A percentile compares a stretch with the other conserved stretches of the same genome.
Evolutionary conservation across 192 early-diverging fungal genomes (phyloP).

Genomic region (Rhizophlyctis rosea): DNA sequence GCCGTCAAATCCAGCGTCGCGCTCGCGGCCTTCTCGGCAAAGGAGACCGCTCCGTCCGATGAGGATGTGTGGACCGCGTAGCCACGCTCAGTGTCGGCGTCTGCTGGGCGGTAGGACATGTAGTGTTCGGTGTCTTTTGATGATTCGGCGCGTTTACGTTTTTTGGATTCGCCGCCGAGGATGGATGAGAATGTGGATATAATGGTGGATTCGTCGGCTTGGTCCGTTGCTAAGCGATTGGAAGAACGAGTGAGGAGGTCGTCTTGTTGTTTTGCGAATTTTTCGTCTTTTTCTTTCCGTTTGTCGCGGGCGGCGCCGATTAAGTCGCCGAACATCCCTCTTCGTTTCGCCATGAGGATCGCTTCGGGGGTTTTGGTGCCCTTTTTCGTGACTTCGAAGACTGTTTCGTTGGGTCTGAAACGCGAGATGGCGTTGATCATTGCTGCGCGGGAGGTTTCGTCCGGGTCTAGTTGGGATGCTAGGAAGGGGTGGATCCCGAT

Average conservation of each 20-base stretch:
- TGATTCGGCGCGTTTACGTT: conserved; percentile 25
- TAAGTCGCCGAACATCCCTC: conserved; percentile 23
- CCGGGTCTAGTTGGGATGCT: conserved; percentile 41
- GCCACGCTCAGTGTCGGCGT: conserved; percentile 87
- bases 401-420: conserved; percentile 87
- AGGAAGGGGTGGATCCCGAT: conserved; percentile 82
- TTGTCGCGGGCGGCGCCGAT: conserved; percentile 56
- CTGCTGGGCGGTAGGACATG: conserved; percentile 79
- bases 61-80: conserved; percentile 54
- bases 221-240: not conserved
- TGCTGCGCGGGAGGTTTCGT: conserved; percentile 61
- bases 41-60: conserved; percentile 42
- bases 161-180: too few species aligned
- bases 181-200: not conserved
- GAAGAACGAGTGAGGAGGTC: conserved; percentile 23
- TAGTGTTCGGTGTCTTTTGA: conserved; percentile 85
- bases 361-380: conserved; percentile 73
- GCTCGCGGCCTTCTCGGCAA: conserved; percentile 75
- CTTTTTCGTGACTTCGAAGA: conserved; percentile 90
- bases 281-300: conserved; percentile 32
- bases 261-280: conserved; percentile 25
- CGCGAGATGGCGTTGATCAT: conserved; percentile 73
- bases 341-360: conserved; percentile 44
- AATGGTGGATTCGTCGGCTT: not conserved
- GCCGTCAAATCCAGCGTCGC: conserved; percentile 74